A percentile compares a stretch with the other conserved stretches of the same genome.
Conservation (phyloP, 1,139 yeast species). For the Zygoascus hellenicus region DNA sequence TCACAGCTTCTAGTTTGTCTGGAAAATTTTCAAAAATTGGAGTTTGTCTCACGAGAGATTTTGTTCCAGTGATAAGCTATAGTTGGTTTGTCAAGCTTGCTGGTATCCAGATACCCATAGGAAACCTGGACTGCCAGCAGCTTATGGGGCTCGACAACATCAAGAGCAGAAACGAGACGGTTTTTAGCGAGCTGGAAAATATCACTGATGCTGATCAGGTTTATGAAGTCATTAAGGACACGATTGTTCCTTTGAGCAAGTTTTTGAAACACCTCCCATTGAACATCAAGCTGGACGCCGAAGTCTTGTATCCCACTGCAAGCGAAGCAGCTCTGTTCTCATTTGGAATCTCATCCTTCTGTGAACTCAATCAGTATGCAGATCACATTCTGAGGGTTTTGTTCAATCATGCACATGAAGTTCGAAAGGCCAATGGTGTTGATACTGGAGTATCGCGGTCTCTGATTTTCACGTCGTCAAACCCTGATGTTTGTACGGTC, state of each 20-base stretch:
- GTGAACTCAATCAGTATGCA: slow-evolving; percentile 62
- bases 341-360: slow-evolving; percentile 38
- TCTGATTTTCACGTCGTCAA: slow-evolving; percentile 76
- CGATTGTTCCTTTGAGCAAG: slow-evolving; percentile 56
- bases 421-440: slow-evolving; percentile 21
- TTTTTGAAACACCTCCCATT: slow-evolving; percentile 51
- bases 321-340: slow-evolving; percentile 42
- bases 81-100: slow-evolving; percentile 53
- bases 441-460: slow-evolving; percentile 41
- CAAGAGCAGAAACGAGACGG: slow-evolving; percentile 11
- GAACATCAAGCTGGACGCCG: slow-evolving; percentile 65
- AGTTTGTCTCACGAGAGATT: slow-evolving; percentile 72
- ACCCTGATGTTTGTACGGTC: slow-evolving; percentile 83
- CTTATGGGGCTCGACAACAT: slow-evolving; percentile 28
- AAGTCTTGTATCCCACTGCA: slow-evolving; percentile 74
- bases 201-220: slow-evolving; percentile 27
- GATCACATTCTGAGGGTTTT: slow-evolving; percentile 67
- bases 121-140: slow-evolving; percentile 41
- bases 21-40: slow-evolving; percentile 73
- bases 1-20: slow-evolving; percentile 83
- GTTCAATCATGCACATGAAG: slow-evolving; percentile 61
- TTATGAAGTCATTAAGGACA: slow-evolving; percentile 34
- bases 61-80: slow-evolving; percentile 81
- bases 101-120: slow-evolving; percentile 46
- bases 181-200: slow-evolving; percentile 28